Conservation (phyloP, 805 yeast genomes). For the Metschnikowia arizonensis region DNA sequence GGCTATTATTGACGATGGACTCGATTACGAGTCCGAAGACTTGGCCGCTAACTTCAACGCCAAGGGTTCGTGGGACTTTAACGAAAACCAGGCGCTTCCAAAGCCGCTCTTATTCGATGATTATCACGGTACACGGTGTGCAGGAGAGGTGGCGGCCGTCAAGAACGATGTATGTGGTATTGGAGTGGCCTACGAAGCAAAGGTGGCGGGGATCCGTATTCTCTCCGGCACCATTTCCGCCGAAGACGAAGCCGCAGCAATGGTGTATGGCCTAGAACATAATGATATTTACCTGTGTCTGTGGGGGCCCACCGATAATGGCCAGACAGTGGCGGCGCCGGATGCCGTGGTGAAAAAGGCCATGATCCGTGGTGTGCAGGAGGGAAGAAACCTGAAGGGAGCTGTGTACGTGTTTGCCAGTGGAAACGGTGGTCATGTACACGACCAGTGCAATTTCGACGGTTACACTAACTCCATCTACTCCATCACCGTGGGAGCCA, state of each 20-base stretch:
- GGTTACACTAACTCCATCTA: conserved; percentile 96
- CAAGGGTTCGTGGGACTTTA: conserved; percentile 92
- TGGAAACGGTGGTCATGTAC: conserved; percentile 83
- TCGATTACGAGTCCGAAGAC: conserved; percentile 78
- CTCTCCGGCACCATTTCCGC: conserved; percentile 74
- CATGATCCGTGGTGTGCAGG: conserved; percentile 73
- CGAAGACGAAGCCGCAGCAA: conserved; percentile 88
- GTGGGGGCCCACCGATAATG: conserved; percentile 98
- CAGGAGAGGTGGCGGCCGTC: conserved; percentile 93
- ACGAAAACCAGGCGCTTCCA: conserved; percentile 70
- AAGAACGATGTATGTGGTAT: conserved; percentile 89
- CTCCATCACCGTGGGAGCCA: conserved; percentile 91
- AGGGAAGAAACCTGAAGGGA: conserved; percentile 80
- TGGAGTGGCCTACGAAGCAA: conserved; percentile 88
- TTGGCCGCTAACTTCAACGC: conserved; percentile 61
- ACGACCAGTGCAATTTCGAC: conserved; percentile 93
- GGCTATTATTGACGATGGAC: conserved; percentile 92
- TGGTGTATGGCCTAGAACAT: conserved; percentile 71
- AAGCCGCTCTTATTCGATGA: conserved; percentile 78
- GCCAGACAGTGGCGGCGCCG: conserved; percentile 81
- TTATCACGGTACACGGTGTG: conserved; percentile 95
- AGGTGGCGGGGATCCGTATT: conserved; percentile 87
- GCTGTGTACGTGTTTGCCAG: conserved; percentile 91
- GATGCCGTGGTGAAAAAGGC: conserved; percentile 75
- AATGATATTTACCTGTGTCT: conserved; percentile 96